phyloP scores from a whole-genome alignment of 371 early-diverging fungal species.

The Blastocladiella emersonii region DNA sequence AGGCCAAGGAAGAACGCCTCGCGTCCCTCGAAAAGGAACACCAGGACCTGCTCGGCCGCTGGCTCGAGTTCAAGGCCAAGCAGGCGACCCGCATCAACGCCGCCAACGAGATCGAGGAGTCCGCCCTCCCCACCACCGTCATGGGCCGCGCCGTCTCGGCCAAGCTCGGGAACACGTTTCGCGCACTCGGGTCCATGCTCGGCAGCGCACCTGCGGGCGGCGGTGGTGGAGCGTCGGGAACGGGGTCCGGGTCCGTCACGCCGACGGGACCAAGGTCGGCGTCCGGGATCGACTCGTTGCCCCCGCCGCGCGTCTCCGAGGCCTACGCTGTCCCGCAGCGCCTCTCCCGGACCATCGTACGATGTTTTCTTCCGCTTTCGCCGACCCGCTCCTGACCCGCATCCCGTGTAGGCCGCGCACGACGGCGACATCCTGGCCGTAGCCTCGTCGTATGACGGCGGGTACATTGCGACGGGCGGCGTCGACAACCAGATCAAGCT shows the following conservation, averaged over 20 bases:
- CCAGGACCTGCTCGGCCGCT: neutral
- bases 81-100: neutral
- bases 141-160: no score
- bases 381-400: neutral
- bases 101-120: neutral
- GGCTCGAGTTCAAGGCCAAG: neutral
- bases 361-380: neutral
- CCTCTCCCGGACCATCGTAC: neutral
- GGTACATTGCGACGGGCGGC: constrained; percentile 1
- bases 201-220: neutral
- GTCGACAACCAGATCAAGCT: neutral
- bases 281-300: neutral
- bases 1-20: neutral
- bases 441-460: neutral
- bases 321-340: neutral
- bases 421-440: neutral
- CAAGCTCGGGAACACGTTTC: no score
- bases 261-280: no score
- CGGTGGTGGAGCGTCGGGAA: neutral
- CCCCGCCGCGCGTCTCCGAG: neutral
- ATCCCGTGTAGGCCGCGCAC: neutral
- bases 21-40: neutral
- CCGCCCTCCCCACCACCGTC: no score
- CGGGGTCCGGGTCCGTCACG: neutral
- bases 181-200: no score